These are phyloP conservation scores for Sutorius eximius DNA, from an alignment of 1,284 basidiomycete genomes.

Conservation along the genomic window DNA sequence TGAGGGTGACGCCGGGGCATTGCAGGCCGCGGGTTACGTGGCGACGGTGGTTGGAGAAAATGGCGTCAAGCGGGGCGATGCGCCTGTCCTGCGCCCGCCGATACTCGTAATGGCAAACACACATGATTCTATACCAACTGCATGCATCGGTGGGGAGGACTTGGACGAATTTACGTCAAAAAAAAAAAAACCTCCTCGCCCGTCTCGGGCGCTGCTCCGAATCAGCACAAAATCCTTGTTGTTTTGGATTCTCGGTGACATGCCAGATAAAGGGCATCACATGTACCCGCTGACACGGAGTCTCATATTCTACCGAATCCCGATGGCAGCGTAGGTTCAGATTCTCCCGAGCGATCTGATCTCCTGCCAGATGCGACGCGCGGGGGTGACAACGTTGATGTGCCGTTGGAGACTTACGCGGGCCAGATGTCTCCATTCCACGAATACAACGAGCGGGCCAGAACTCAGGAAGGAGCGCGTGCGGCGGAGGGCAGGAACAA, in stretches of 20 bases:
- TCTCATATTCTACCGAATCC: neutral
- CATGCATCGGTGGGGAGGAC: neutral
- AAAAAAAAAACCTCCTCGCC: neutral
- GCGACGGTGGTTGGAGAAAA: neutral
- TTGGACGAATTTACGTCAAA: constrained; percentile 1
- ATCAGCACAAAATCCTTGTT: neutral
- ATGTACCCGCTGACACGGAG: neutral
- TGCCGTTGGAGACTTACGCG: neutral
- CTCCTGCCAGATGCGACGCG: neutral
- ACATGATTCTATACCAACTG: neutral
- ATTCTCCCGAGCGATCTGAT: constrained; percentile 4
- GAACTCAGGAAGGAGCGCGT: neutral
- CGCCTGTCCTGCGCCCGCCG: neutral
- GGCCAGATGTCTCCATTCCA: neutral
- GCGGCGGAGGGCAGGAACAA: neutral
- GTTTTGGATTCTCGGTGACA: neutral
- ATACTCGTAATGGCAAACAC: neutral
- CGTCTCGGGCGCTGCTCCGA: neutral
- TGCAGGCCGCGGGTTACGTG: neutral
- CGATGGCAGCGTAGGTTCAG: neutral
- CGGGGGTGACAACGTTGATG: neutral
- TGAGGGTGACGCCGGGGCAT: constrained; percentile 1
- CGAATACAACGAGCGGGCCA: neutral
- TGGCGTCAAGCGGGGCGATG: neutral
- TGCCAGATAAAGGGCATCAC: neutral